Evolutionary conservation across 2,329 filamentous ascomycete species (phyloP).

Genomic region (Xylogone sp.): DNA sequence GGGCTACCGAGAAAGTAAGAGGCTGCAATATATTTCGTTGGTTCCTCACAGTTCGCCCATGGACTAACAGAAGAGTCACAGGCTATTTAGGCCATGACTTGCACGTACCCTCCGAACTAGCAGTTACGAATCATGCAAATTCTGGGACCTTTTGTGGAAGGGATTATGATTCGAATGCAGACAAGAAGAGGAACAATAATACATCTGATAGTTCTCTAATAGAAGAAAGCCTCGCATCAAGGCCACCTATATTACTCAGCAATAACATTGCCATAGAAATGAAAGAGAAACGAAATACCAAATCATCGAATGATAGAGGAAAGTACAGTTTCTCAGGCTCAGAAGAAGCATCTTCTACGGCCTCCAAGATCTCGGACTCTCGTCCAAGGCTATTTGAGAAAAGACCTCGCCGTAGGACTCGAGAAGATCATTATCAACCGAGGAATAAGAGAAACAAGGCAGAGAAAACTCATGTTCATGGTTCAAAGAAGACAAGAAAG

Average conservation of each 20-base stretch:
- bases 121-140: background rate
- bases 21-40: too few species aligned
- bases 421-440: constrained; percentile 50
- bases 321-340: background rate
- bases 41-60: too few species aligned
- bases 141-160: background rate
- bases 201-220: constrained; percentile 23
- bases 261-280: background rate
- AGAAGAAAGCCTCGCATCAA: background rate
- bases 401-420: constrained; percentile 51
- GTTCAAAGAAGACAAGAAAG: constrained; percentile 15
- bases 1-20: background rate
- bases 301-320: background rate
- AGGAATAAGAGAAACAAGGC: constrained; percentile 27
- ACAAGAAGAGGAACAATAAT: constrained; percentile 8
- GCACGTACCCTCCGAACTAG: too few species aligned
- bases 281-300: background rate
- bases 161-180: background rate
- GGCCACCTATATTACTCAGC: background rate
- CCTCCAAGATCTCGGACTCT: background rate
- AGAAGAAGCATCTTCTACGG: background rate
- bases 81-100: too few species aligned
- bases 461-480: constrained; percentile 21
- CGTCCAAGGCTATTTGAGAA: constrained; percentile 34
- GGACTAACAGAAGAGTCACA: too few species aligned